Conservation (phyloP, 78 protist species). For the Dictyostelium brefeldianum region DNA sequence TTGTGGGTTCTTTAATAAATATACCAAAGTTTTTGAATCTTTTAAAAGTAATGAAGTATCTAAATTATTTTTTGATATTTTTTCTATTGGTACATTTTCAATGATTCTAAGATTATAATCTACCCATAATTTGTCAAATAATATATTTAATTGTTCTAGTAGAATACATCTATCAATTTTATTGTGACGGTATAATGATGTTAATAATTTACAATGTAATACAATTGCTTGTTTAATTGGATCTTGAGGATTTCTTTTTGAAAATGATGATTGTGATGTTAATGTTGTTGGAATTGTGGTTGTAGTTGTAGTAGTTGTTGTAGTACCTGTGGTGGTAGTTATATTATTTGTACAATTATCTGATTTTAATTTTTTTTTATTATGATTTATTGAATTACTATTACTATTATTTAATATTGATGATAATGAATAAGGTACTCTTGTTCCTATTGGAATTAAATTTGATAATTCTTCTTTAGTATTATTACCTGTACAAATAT, state of each 20-base stretch:
- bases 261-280: background rate
- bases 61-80: background rate
- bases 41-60: background rate
- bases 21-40: background rate
- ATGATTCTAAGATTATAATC: background rate
- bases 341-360: background rate
- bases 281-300: background rate
- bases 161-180: background rate
- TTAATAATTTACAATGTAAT: constrained; percentile 1
- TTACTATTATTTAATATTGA: background rate
- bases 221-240: background rate
- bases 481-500: too few species aligned
- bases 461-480: too few species aligned
- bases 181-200: background rate
- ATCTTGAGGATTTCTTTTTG: background rate
- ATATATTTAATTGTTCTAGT: background rate
- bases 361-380: background rate
- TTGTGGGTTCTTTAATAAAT: background rate
- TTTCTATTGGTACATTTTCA: constrained; percentile 1
- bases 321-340: background rate
- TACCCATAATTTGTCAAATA: background rate
- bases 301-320: background rate
- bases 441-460: background rate
- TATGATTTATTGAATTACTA: background rate
- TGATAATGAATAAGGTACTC: background rate